These are phyloP conservation scores for Crithidia bombi DNA, from an alignment of 208 protist species.

Conservation along the genomic window DNA sequence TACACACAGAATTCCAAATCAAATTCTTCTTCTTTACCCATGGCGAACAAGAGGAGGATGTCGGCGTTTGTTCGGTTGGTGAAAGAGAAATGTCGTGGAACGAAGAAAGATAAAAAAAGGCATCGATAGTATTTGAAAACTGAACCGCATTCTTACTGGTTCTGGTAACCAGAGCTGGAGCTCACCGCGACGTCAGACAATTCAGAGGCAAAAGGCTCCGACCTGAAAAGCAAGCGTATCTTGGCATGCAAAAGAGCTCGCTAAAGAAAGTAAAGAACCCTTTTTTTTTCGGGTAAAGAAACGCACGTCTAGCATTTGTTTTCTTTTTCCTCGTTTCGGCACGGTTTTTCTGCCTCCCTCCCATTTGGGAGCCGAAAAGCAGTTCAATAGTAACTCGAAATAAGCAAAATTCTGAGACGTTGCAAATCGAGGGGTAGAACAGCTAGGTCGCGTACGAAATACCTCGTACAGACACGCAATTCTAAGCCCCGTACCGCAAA, in stretches of 20 bases:
- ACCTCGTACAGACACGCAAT: background rate
- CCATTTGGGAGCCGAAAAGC: background rate
- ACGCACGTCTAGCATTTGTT: background rate
- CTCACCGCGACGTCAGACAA: no score
- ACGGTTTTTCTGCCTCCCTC: no score
- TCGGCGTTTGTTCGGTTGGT: background rate
- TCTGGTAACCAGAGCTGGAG: no score
- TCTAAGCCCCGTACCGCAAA: constrained; percentile 94
- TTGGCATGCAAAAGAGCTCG: background rate
- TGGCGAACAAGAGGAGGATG: background rate
- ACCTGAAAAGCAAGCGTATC: no score
- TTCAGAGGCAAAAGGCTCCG: no score
- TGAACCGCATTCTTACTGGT: no score
- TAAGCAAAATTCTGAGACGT: no score
- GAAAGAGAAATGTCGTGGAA: background rate
- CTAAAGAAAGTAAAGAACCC: background rate
- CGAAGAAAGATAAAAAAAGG: background rate
- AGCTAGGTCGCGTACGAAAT: no score
- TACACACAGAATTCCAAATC: background rate
- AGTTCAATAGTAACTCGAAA: background rate
- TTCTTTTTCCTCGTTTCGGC: background rate
- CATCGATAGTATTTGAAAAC: no score
- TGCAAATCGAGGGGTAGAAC: no score
- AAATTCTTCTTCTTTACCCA: background rate
- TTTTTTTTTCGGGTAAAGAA: background rate